Conservation (phyloP, 768 basidiomycete genomes). For the Lanmaoa pseudosensibilis region DNA sequence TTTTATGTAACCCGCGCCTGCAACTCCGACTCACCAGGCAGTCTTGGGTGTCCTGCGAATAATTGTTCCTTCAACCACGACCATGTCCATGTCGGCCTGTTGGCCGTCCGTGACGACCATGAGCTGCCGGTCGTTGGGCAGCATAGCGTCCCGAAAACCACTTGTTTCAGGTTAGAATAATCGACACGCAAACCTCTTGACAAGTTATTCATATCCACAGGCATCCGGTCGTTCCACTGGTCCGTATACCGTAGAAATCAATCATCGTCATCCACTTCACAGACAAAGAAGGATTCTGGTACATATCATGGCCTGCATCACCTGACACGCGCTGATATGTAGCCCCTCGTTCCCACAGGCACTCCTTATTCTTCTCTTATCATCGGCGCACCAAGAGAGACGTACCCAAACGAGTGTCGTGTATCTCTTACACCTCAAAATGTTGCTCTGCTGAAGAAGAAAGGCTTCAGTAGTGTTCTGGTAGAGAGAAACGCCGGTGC, state of each 20-base stretch:
- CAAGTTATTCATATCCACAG: slow-evolving; percentile 16
- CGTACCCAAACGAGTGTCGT: slow-evolving; percentile 74
- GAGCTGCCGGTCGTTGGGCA: slow-evolving; percentile 22
- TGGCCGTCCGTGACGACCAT: slow-evolving; percentile 27
- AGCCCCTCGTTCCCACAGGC: slow-evolving; percentile 33
- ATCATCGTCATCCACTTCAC: slow-evolving; percentile 7
- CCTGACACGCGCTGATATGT: neutral
- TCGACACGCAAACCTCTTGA: neutral
- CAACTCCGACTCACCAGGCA: slow-evolving; percentile 11
- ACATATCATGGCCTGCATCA: slow-evolving; percentile 2
- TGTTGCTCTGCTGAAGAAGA: slow-evolving; percentile 71
- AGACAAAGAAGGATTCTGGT: slow-evolving; percentile 29
- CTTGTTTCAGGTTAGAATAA: slow-evolving; percentile 24
- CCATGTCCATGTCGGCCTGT: slow-evolving; percentile 34
- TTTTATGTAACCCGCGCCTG: slow-evolving; percentile 29
- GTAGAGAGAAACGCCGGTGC: slow-evolving; percentile 72
- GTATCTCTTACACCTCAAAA: slow-evolving; percentile 84
- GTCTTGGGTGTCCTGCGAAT: slow-evolving; percentile 16
- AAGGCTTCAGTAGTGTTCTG: slow-evolving; percentile 73
- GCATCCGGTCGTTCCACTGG: slow-evolving; percentile 32
- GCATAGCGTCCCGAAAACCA: slow-evolving; percentile 17
- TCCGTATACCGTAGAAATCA: slow-evolving; percentile 29
- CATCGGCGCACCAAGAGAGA: slow-evolving; percentile 77
- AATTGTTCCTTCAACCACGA: slow-evolving; percentile 24
- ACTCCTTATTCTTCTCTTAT: slow-evolving; percentile 69